Percentiles rank a stretch among this genome's conserved stretches.
Conservation (phyloP, 139 green algal genomes). For the Chlorella sp. region DNA sequence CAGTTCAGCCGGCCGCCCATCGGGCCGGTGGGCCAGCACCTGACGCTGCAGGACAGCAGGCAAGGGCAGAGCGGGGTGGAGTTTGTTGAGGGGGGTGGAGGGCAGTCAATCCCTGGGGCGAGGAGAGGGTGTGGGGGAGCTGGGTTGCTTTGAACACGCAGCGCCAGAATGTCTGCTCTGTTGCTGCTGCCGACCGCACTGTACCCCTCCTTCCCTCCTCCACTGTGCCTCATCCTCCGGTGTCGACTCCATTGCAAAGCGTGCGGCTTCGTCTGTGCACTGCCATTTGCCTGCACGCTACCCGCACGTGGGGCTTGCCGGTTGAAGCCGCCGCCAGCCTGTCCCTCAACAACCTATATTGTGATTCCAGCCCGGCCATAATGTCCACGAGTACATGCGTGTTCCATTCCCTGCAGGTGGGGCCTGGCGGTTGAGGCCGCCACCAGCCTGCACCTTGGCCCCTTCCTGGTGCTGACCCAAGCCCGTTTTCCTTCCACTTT, state of each 20-base stretch:
- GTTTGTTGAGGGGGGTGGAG: neutral
- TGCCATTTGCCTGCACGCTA: too few relatives aligned
- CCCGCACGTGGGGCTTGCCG: slow-evolving; percentile 18
- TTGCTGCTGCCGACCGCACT: neutral
- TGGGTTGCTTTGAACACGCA: too few relatives aligned
- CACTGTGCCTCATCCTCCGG: too few relatives aligned
- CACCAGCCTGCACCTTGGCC: slow-evolving; percentile 14
- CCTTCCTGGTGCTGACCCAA: neutral
- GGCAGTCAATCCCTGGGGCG: neutral
- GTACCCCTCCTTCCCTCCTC: too few relatives aligned
- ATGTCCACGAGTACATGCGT: too few relatives aligned
- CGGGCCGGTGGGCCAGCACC: slow-evolving; percentile 47
- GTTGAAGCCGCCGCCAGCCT: slow-evolving; percentile 25
- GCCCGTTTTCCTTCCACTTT: neutral
- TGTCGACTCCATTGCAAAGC: too few relatives aligned
- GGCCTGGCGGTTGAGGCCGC: slow-evolving; percentile 27
- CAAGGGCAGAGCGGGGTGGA: neutral
- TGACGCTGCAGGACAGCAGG: slow-evolving; percentile 45
- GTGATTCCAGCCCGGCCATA: neutral
- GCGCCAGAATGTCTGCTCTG: neutral
- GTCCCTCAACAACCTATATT: neutral
- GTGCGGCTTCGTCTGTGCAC: too few relatives aligned
- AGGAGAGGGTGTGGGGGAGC: neutral
- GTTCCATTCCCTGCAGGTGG: slow-evolving; percentile 14
- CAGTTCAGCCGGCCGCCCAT: slow-evolving; percentile 52